phyloP scores from a whole-genome alignment of 805 yeast species.

The Metschnikowia lunata region DNA sequence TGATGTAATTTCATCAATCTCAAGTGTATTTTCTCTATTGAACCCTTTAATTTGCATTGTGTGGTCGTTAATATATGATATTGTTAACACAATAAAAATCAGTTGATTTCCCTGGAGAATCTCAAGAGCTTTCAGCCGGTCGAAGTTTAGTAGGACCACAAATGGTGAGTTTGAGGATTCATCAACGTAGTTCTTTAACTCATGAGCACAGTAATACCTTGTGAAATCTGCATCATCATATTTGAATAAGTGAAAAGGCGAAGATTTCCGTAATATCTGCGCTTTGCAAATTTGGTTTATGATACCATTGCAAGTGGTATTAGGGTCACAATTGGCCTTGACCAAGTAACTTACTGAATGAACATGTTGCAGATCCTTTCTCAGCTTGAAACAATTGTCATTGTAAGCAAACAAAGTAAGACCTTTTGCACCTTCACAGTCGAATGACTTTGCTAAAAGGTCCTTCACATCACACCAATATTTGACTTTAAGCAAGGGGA shows the following conservation, averaged over 20 bases:
- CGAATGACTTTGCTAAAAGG: conserved; percentile 46
- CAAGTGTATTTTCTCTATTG: conserved; percentile 12
- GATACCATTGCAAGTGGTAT: conserved; percentile 32
- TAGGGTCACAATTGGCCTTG: conserved; percentile 6
- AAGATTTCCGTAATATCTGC: conserved; percentile 66
- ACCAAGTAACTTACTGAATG: conserved; percentile 28
- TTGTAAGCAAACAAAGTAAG: conserved; percentile 27
- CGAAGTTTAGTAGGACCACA: conserved; percentile 60
- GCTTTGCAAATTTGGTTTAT: conserved; percentile 64
- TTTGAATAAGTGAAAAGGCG: conserved; percentile 83
- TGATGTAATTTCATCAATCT: conserved; percentile 21
- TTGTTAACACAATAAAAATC: conserved; percentile 47
- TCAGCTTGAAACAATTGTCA: conserved; percentile 23
- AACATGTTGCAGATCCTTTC: conserved; percentile 17
- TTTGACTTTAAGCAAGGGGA: conserved; percentile 67
- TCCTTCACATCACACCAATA: conserved; percentile 63
- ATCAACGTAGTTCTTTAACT: conserved; percentile 41
- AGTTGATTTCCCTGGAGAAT: conserved; percentile 32
- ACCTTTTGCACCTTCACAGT: conserved; percentile 20
- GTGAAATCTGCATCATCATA: conserved; percentile 29
- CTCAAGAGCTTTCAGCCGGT: conserved; percentile 29
- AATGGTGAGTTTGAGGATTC: conserved; percentile 62
- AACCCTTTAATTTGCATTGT: conserved; percentile 13
- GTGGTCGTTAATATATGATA: conserved; percentile 35
- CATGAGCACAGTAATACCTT: conserved; percentile 70